Evolutionary conservation across 1,139 yeast genomes (phyloP).

Genomic region (Candida mesenterica): DNA sequence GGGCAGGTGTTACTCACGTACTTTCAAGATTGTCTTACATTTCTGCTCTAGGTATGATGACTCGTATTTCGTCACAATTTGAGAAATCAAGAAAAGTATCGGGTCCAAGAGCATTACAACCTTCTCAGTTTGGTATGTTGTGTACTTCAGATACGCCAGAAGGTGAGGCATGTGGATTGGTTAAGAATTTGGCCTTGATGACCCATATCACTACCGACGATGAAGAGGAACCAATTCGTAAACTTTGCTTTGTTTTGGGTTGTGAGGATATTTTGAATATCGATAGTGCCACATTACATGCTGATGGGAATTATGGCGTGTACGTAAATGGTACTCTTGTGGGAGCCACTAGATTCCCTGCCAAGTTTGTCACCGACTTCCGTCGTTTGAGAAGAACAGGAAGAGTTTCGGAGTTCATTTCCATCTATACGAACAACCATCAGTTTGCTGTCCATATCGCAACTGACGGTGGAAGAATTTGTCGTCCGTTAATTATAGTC

Average conservation of each 20-base stretch:
- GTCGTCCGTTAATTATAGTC: slow-evolving; percentile 93
- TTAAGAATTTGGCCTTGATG: slow-evolving; percentile 94
- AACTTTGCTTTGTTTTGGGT: slow-evolving; percentile 77
- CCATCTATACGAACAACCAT: slow-evolving; percentile 85
- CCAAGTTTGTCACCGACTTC: slow-evolving; percentile 73
- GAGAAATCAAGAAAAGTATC: slow-evolving; percentile 97
- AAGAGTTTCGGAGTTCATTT: slow-evolving; percentile 82
- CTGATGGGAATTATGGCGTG: slow-evolving; percentile 76
- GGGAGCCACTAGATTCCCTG: slow-evolving; percentile 87
- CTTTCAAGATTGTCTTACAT: slow-evolving; percentile 87
- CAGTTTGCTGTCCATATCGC: slow-evolving; percentile 95
- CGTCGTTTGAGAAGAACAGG: slow-evolving; percentile 82
- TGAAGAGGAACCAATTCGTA: slow-evolving; percentile 85
- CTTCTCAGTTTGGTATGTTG: slow-evolving; percentile 98
- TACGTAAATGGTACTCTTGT: slow-evolving; percentile 90
- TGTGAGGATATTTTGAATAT: slow-evolving; percentile 81
- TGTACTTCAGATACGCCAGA: slow-evolving; percentile 99
- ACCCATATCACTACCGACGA: slow-evolving; percentile 98
- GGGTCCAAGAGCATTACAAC: slow-evolving; percentile 98
- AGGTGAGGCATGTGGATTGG: slow-evolving; percentile 99
- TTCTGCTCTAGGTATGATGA: slow-evolving; percentile 98
- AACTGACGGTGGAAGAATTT: slow-evolving; percentile 97
- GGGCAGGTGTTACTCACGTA: slow-evolving; percentile 99
- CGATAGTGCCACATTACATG: slow-evolving; percentile 82
- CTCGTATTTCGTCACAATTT: slow-evolving; percentile 96